Conservation (phyloP, 352 stramenopile species). For the Plasmopara muralis region DNA sequence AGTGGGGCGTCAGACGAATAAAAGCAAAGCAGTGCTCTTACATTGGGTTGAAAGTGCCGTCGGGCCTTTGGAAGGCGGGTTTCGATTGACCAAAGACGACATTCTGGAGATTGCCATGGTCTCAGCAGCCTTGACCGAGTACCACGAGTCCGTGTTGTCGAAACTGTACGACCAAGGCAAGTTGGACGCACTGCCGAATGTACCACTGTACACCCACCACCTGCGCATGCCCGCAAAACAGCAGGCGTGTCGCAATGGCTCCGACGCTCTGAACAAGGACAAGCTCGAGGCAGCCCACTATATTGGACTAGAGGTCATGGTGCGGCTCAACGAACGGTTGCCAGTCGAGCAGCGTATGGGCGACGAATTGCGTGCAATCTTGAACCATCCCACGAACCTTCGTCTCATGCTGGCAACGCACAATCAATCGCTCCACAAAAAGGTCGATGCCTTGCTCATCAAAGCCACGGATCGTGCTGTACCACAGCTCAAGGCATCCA, state of each 20-base stretch:
- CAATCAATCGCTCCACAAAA: conserved; percentile 42
- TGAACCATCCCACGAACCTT: conserved; percentile 38
- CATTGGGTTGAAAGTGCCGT: conserved; percentile 26
- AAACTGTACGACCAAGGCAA: conserved; percentile 30
- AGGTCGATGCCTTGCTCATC: conserved; percentile 36
- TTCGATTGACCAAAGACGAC: conserved; percentile 28
- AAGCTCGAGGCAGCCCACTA: conserved; percentile 38
- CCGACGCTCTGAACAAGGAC: conserved; percentile 29
- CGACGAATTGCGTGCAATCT: conserved; percentile 35
- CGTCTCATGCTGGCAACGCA: conserved; percentile 31
- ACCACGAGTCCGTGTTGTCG: conserved; percentile 19
- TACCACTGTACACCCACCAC: conserved; percentile 32
- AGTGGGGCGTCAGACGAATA: conserved; percentile 27
- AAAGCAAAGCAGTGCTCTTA: conserved; percentile 29
- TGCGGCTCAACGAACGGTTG: conserved; percentile 34
- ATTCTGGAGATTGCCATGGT: conserved; percentile 41
- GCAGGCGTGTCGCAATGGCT: conserved; percentile 33
- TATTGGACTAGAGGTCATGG: conserved; percentile 41
- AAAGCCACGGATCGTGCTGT: conserved; percentile 4
- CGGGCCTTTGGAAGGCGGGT: conserved; percentile 15
- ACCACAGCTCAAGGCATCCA: neutral
- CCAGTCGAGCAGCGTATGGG: conserved; percentile 32
- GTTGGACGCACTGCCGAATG: conserved; percentile 29
- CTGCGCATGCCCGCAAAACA: conserved; percentile 32
- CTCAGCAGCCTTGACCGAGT: conserved; percentile 28